Percentiles rank a stretch among this genome's conserved stretches.
Conservation (phyloP, 2,329 filamentous ascomycete genomes). For the Penicillium concentricum region DNA sequence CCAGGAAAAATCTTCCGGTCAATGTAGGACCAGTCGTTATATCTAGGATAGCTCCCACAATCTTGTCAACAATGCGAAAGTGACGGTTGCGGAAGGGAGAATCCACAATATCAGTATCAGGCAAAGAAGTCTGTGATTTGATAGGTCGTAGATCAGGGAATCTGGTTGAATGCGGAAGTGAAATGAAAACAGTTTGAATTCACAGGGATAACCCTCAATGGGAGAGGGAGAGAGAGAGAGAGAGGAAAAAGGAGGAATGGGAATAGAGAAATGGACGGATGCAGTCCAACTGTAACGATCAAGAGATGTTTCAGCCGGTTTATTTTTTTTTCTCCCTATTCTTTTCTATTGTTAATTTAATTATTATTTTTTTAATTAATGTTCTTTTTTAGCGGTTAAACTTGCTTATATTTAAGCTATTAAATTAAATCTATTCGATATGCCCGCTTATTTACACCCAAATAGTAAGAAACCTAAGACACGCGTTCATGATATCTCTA, state of each 20-base stretch:
- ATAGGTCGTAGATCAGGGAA: background rate
- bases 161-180: background rate
- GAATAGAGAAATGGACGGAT: conserved; percentile 25
- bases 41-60: background rate
- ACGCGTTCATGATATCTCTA: background rate
- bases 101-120: background rate
- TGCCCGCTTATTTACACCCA: background rate
- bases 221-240: background rate
- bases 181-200: background rate
- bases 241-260: background rate
- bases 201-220: background rate
- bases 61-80: conserved; percentile 21
- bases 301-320: background rate
- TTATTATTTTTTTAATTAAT: background rate
- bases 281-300: conserved; percentile 15
- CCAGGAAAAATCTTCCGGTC: background rate
- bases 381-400: background rate
- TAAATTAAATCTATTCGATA: background rate
- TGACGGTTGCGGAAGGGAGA: conserved; percentile 5
- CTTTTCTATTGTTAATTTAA: background rate
- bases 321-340: background rate
- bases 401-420: background rate
- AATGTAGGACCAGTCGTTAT: conserved; percentile 8
- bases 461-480: background rate
- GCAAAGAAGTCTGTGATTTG: background rate